Base-by-base conservation (phyloP, 2,329 filamentous ascomycete genomes). In the Cladophialophora carrionii region DNA sequence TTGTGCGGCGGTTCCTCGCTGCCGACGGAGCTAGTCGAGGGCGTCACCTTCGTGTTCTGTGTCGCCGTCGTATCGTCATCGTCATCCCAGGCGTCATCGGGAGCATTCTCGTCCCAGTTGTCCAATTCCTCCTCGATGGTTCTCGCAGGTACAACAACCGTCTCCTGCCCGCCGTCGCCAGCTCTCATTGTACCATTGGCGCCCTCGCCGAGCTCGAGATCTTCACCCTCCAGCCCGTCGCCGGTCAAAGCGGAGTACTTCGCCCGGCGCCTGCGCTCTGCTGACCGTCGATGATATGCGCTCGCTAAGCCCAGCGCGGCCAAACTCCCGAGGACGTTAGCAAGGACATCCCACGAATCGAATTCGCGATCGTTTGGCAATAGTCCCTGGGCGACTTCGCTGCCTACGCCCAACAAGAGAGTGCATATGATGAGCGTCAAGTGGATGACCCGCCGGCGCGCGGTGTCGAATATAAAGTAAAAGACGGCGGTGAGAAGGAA, bases 381-480 rank as follows among this genome's bases (percentile, higher is more conserved):
- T 61, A 93, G 79, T 60, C 74, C 77, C 63, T 83, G 76, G 63
- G 88, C 80, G 65, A 88, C 80, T 71, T 87, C 82, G 67, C 84
- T 87, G 70, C 88, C 83, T 54, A 84, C 73, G 32, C 79, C 80
- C 6, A 83, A 74, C 12, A 80, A 79, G 49, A 89, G 78, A 5
- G 93, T 96, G 80, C 92, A 96, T 66, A 92, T 83, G 24, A 92
- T 76, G 29, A 97, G 81, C 14, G 93, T 96, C 70, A 96, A 80
- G 78, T 99, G 90, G 56, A 96, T 82, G 22, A 88, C 89, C 71
- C 94, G 90, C 58, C 94, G 88, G 68, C 95, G 90, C 68, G 88
- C 90, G 59, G 92, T 96, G 77, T 99, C 95, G 72, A 97, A 80
- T 75, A 97, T 90, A 92, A 95, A 99, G 86, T 99, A 99, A 84